phyloP scores from a whole-genome alignment of 768 basidiomycete species.

The Megacollybia marginata region DNA sequence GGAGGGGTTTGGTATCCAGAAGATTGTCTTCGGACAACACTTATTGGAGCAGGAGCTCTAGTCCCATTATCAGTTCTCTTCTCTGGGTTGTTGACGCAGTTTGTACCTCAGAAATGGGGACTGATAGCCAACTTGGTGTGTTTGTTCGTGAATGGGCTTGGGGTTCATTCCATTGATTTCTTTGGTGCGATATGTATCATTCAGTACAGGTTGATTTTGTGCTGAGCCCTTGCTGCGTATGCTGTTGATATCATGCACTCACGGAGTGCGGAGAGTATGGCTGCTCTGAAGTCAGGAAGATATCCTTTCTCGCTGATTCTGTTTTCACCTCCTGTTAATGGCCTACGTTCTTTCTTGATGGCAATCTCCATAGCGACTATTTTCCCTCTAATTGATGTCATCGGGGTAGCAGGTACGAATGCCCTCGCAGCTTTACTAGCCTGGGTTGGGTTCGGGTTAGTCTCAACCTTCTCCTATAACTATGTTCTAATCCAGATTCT shows the following conservation, averaged over 20 bases:
- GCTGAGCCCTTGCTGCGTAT: slow-evolving; percentile 40
- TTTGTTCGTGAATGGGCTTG: slow-evolving; percentile 57
- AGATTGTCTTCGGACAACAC: slow-evolving; percentile 51
- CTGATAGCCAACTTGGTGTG: slow-evolving; percentile 44
- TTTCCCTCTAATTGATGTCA: slow-evolving; percentile 9
- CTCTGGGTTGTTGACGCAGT: slow-evolving; percentile 44
- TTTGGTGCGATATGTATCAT: not conserved
- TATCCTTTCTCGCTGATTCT: not conserved
- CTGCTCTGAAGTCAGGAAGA: slow-evolving; percentile 29
- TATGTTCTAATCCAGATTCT: slow-evolving; percentile 3
- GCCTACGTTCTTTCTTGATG: slow-evolving; percentile 7
- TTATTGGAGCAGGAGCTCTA: slow-evolving; percentile 39
- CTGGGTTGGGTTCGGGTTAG: slow-evolving; percentile 7
- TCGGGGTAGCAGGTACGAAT: slow-evolving; percentile 10
- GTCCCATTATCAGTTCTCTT: slow-evolving; percentile 45
- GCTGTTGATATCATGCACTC: slow-evolving; percentile 40
- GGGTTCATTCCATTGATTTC: slow-evolving; percentile 31
- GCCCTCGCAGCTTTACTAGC: slow-evolving; percentile 7
- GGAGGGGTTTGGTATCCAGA: slow-evolving; percentile 60
- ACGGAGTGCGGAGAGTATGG: slow-evolving; percentile 42
- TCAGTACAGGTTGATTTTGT: slow-evolving; percentile 43
- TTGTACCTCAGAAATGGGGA: slow-evolving; percentile 41
- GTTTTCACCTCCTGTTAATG: not conserved
- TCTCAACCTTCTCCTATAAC: no score
- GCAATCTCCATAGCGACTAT: not conserved